These are phyloP conservation scores for Vigna angularis DNA, from an alignment of 306 rosid species.

Conservation along the genomic window DNA sequence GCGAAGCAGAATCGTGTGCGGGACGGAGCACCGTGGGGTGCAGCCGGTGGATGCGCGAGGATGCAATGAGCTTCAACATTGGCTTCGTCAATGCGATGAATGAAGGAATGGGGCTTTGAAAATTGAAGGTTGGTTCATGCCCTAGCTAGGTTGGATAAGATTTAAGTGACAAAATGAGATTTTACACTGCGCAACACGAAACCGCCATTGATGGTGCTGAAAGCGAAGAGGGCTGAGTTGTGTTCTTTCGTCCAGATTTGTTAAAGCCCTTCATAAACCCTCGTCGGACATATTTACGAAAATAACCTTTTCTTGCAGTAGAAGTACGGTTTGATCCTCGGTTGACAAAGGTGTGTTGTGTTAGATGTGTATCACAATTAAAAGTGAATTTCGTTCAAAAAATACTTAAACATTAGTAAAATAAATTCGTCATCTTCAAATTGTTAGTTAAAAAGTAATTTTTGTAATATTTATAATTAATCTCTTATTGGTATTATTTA, in stretches of 20 bases:
- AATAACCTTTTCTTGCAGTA: conserved; percentile 25
- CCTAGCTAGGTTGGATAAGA: conserved; percentile 18
- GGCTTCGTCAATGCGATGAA: conserved; percentile 15
- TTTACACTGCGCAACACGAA: not conserved
- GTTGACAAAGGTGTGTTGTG: not conserved
- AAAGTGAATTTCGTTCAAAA: too few relatives aligned
- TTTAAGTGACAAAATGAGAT: not conserved
- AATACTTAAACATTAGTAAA: too few relatives aligned
- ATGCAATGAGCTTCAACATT: conserved; percentile 86
- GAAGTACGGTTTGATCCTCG: conserved; percentile 20
- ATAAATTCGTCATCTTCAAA: too few relatives aligned
- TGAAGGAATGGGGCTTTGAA: not conserved
- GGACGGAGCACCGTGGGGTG: conserved; percentile 58
- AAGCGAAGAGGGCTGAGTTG: not conserved
- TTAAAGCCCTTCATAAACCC: conserved; percentile 92
- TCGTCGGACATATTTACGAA: conserved; percentile 35
- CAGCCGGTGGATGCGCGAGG: conserved; percentile 54
- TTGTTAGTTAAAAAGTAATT: too few relatives aligned
- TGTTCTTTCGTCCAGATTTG: not conserved
- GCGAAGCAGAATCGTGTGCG: conserved; percentile 51
- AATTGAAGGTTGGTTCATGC: conserved; percentile 35
- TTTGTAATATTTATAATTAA: too few relatives aligned
- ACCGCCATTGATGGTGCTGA: conserved; percentile 61
- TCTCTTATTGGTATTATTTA: too few relatives aligned
- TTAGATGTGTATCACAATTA: too few relatives aligned